A percentile compares a stretch with the other conserved stretches of the same genome.
Evolutionary conservation across 2,329 filamentous ascomycete genomes (phyloP).

Genomic region (Pseudonectria buxi): DNA sequence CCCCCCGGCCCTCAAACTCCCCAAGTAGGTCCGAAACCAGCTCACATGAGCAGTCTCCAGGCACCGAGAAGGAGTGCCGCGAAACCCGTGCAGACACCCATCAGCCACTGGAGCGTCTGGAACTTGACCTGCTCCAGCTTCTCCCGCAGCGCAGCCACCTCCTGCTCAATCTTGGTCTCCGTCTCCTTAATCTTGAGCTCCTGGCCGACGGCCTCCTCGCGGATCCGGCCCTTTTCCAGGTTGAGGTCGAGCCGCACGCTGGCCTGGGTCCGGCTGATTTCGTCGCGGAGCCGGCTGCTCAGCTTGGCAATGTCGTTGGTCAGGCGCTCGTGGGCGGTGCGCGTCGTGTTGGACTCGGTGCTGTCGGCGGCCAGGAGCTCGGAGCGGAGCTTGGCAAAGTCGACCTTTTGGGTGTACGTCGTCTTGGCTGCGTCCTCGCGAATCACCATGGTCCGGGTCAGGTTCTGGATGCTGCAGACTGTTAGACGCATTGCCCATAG

Average conservation of each 20-base stretch:
- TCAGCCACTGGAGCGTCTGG: constrained; percentile 94
- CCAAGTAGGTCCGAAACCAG: neutral
- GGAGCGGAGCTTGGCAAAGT: constrained; percentile 93
- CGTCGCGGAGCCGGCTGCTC: constrained; percentile 80
- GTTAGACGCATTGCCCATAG: too few species aligned
- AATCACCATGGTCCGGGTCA: constrained; percentile 95
- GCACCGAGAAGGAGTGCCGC: constrained; percentile 62
- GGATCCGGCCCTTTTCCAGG: constrained; percentile 90
- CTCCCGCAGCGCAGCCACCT: constrained; percentile 83
- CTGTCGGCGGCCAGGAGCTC: constrained; percentile 89
- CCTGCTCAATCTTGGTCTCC: constrained; percentile 96
- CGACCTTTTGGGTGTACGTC: constrained; percentile 81
- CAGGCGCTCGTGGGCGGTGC: constrained; percentile 82
- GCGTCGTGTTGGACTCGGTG: constrained; percentile 82
- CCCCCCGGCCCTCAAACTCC: neutral
- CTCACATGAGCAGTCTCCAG: constrained; percentile 61
- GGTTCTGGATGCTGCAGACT: constrained; percentile 72
- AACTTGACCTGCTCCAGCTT: constrained; percentile 97
- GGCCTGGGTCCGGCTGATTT: constrained; percentile 90
- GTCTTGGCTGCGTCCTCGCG: constrained; percentile 86
- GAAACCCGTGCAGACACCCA: constrained; percentile 70
- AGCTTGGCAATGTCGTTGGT: constrained; percentile 94
- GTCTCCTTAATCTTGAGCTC: constrained; percentile 99
- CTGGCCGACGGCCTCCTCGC: constrained; percentile 92
- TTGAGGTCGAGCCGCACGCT: constrained; percentile 90